These are phyloP conservation scores for Guillardia theta DNA, from an alignment of 78 protist genomes.

Conservation along the genomic window DNA sequence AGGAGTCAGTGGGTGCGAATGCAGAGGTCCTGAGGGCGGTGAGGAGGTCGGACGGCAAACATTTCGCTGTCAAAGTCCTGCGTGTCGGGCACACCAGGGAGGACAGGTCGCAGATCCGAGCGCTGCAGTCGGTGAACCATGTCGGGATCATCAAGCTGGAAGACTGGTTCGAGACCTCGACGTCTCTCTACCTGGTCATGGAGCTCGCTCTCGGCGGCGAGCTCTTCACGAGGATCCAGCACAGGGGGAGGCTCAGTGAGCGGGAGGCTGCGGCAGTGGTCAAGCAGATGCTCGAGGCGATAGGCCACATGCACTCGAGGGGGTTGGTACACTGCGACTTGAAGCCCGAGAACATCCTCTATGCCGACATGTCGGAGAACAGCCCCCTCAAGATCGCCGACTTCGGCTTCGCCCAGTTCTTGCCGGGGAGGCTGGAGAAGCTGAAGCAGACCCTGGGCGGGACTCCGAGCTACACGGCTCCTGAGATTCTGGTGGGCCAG, in stretches of 20 bases:
- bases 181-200: neutral
- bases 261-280: neutral
- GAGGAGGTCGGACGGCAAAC: neutral
- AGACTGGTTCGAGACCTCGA: neutral
- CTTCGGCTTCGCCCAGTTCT: conserved; percentile 28
- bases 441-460: neutral
- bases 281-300: neutral
- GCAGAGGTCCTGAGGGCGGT: neutral
- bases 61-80: neutral
- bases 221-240: neutral
- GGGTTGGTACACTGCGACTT: neutral
- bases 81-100: neutral
- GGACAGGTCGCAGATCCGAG: neutral
- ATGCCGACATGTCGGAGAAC: neutral
- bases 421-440: neutral
- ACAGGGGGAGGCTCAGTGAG: neutral
- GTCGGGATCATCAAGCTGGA: neutral
- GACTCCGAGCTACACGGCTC: neutral
- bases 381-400: neutral
- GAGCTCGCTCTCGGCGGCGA: neutral
- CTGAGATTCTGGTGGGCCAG: neutral
- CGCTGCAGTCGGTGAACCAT: neutral
- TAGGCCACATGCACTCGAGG: neutral
- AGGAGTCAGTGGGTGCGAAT: neutral
- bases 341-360: conserved; percentile 32